These are phyloP conservation scores for Cercospora janseana DNA, from an alignment of 2,329 filamentous ascomycete species.

Conservation along the genomic window DNA sequence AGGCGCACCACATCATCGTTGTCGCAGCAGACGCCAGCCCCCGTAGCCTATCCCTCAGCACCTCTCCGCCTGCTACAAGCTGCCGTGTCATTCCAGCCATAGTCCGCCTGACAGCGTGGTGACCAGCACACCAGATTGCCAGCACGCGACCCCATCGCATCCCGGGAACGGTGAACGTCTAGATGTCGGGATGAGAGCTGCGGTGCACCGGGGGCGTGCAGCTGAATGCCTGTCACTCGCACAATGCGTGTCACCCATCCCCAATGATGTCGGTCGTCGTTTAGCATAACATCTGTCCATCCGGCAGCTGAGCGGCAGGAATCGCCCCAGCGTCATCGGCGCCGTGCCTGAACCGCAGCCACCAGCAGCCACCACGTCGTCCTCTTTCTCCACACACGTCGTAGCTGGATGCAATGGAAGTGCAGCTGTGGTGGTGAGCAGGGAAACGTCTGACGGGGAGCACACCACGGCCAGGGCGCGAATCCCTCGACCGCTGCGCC, in stretches of 20 bases:
- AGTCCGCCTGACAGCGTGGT: constrained; percentile 17
- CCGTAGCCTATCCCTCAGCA: constrained; percentile 23
- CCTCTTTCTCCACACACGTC: background rate
- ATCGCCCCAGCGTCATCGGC: too few species aligned
- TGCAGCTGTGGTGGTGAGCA: constrained; percentile 15
- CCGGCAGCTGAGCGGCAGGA: constrained; percentile 7
- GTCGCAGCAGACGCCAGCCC: constrained; percentile 14
- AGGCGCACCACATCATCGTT: constrained; percentile 1
- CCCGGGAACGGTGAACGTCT: constrained; percentile 12
- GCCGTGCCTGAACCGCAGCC: too few species aligned
- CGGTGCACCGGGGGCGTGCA: constrained; percentile 11
- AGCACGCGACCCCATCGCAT: too few species aligned
- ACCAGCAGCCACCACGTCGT: background rate
- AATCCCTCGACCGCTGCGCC: too few species aligned
- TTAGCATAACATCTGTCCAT: too few species aligned
- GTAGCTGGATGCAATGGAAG: constrained; percentile 5
- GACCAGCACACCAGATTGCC: too few species aligned
- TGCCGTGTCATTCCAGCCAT: constrained; percentile 11
- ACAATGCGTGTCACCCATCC: constrained; percentile 17
- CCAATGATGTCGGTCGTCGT: constrained; percentile 5
- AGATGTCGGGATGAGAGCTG: constrained; percentile 14
- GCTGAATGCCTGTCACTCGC: constrained; percentile 15
- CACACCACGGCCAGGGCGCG: too few species aligned
- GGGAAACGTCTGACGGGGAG: too few species aligned
- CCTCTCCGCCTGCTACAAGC: constrained; percentile 17